Percentiles rank a stretch among this genome's conserved stretches.
Conservation (phyloP, 2,329 filamentous ascomycete species). For the Trichoderma gracile region DNA sequence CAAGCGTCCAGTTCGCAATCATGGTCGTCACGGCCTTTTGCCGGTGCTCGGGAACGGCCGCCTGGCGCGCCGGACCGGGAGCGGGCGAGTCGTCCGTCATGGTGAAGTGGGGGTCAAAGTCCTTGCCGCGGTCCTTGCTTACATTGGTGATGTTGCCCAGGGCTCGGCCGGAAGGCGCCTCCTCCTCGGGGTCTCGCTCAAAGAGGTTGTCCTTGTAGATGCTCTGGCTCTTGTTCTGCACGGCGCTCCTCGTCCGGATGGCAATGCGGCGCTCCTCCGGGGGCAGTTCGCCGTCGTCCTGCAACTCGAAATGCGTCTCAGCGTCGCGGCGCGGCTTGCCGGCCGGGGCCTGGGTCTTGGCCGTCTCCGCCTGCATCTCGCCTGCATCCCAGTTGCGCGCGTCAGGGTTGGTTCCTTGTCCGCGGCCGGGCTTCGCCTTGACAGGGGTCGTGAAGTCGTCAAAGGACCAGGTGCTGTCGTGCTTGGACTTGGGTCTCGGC, state of each 20-base stretch:
- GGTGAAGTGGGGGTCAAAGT: constrained; percentile 76
- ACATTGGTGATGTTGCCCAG: constrained; percentile 71
- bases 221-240: constrained; percentile 64
- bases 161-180: constrained; percentile 46
- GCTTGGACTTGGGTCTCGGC: constrained; percentile 58
- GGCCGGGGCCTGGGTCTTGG: constrained; percentile 9
- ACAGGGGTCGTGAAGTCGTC: constrained; percentile 82
- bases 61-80: constrained; percentile 44
- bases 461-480: constrained; percentile 80
- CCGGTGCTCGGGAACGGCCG: constrained; percentile 57
- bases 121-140: constrained; percentile 66
- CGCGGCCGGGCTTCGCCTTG: constrained; percentile 65
- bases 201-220: constrained; percentile 79
- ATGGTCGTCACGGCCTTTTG: constrained; percentile 73
- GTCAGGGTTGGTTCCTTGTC: constrained; percentile 53
- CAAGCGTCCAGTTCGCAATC: constrained; percentile 62
- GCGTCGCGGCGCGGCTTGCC: constrained; percentile 71
- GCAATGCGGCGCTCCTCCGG: constrained; percentile 49
- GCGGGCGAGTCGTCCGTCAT: constrained; percentile 69
- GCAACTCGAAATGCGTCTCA: constrained; percentile 79
- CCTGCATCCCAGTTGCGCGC: constrained; percentile 79
- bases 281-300: constrained; percentile 68
- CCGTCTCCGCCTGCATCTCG: constrained; percentile 31
- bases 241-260: constrained; percentile 53
- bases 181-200: constrained; percentile 50